Conservation (phyloP, 2,329 filamentous ascomycete genomes). For the Fusarium torreyae region DNA sequence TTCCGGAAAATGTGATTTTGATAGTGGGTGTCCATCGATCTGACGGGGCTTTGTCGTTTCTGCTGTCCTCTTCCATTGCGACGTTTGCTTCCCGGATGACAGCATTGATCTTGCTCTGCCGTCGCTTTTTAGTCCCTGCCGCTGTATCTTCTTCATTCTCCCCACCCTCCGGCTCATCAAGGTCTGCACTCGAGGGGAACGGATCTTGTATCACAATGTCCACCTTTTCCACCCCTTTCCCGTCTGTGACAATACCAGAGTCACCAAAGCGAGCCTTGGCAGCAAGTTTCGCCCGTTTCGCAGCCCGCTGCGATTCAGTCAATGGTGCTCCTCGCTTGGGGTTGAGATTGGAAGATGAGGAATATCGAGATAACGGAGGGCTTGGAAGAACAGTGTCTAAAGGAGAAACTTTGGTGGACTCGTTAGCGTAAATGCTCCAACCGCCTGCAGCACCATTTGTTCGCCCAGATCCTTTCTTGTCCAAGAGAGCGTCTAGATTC, state of each 20-base stretch:
- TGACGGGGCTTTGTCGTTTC: constrained; percentile 47
- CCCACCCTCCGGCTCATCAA: constrained; percentile 48
- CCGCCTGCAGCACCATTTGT: constrained; percentile 81
- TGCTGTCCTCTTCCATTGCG: constrained; percentile 41
- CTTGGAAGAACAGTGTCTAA: constrained; percentile 67
- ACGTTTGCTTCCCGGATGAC: constrained; percentile 52
- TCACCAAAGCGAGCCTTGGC: constrained; percentile 81
- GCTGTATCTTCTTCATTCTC: constrained; percentile 33
- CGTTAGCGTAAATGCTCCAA: constrained; percentile 84
- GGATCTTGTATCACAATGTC: constrained; percentile 73
- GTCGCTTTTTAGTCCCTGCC: constrained; percentile 32
- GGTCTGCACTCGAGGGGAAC: constrained; percentile 58
- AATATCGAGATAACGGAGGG: constrained; percentile 60
- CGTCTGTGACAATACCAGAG: constrained; percentile 68
- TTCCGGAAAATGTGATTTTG: constrained; percentile 78
- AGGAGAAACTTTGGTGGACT: constrained; percentile 68
- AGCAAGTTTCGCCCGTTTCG: constrained; percentile 72
- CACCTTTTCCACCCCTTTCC: constrained; percentile 73
- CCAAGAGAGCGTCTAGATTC: constrained; percentile 78
- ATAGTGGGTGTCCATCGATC: constrained; percentile 58
- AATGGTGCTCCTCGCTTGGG: constrained; percentile 50
- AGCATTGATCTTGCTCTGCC: constrained; percentile 56
- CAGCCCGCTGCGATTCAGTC: constrained; percentile 52
- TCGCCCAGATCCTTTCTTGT: constrained; percentile 77
- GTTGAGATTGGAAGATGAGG: constrained; percentile 49